Evolutionary conservation across 148 eudicot species (phyloP).

Genomic region (Fallopia convolvulus): DNA sequence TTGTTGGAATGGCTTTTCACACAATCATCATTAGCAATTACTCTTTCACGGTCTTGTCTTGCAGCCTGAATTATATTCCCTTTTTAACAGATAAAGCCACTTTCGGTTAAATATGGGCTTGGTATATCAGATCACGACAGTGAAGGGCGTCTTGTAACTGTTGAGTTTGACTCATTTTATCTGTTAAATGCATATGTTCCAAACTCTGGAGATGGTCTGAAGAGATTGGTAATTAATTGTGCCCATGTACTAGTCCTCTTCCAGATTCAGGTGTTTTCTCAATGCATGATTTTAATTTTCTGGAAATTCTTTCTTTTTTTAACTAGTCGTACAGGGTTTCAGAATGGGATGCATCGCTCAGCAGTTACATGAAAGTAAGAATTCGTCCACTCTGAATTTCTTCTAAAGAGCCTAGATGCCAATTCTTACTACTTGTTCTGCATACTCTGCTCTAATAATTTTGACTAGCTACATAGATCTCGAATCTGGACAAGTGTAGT

Average conservation of each 20-base stretch:
- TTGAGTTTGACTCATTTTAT: constrained; percentile 78
- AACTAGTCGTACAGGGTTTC: constrained; percentile 77
- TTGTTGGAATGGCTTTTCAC: not conserved
- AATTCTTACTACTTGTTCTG: not conserved
- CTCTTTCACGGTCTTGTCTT: not conserved
- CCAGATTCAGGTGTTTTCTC: constrained; percentile 5
- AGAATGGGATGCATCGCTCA: constrained; percentile 82
- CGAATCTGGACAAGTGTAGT: not conserved
- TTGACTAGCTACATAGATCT: not conserved
- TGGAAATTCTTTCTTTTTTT: constrained; percentile 13
- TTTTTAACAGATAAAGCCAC: constrained; percentile 66
- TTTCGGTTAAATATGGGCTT: constrained; percentile 77
- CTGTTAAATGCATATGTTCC: constrained; percentile 78
- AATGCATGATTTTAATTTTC: not conserved
- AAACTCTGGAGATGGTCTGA: constrained; percentile 92
- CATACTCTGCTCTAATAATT: not conserved
- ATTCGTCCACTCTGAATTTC: not conserved
- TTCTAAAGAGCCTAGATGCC: not conserved
- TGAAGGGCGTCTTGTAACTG: constrained; percentile 91
- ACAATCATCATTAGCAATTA: not conserved
- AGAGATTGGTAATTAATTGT: constrained; percentile 58
- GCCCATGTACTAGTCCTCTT: not conserved
- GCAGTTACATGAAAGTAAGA: constrained; percentile 85
- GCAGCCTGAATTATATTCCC: not conserved
- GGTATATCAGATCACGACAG: constrained; percentile 85